phyloP scores from a whole-genome alignment of 768 basidiomycete species.

The Cantharellus anzutake region DNA sequence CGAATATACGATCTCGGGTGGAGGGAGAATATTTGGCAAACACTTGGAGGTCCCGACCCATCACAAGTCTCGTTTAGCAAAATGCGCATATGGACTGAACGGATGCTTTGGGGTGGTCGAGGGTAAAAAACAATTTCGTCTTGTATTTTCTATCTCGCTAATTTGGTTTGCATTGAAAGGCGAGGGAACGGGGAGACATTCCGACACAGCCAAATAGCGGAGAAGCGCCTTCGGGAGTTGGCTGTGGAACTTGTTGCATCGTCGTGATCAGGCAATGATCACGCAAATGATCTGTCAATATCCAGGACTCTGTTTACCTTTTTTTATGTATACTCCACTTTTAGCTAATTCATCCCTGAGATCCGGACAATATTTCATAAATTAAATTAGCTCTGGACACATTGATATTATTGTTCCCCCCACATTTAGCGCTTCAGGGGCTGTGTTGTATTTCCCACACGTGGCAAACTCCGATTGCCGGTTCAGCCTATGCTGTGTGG shows the following conservation, averaged over 20 bases:
- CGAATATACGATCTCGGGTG: constrained; percentile 58
- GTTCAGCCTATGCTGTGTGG: too few species aligned
- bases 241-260: constrained; percentile 17
- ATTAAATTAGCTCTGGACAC: background rate
- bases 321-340: background rate
- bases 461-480: too few species aligned
- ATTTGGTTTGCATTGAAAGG: constrained; percentile 17
- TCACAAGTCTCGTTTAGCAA: background rate
- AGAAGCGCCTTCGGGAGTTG: constrained; percentile 44
- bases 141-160: background rate
- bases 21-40: constrained; percentile 48
- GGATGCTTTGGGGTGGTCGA: constrained; percentile 37
- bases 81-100: constrained; percentile 30
- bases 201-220: constrained; percentile 46
- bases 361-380: background rate
- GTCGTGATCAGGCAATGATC: background rate
- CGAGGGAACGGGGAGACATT: constrained; percentile 49
- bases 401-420: background rate
- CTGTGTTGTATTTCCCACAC: background rate
- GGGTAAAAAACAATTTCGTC: constrained; percentile 27
- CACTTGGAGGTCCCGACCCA: constrained; percentile 32
- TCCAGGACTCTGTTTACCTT: background rate
- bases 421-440: background rate
- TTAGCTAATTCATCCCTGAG: background rate
- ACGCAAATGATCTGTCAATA: background rate